Conservation (phyloP, 2,329 filamentous ascomycete genomes). For the Fusarium hainanense region DNA sequence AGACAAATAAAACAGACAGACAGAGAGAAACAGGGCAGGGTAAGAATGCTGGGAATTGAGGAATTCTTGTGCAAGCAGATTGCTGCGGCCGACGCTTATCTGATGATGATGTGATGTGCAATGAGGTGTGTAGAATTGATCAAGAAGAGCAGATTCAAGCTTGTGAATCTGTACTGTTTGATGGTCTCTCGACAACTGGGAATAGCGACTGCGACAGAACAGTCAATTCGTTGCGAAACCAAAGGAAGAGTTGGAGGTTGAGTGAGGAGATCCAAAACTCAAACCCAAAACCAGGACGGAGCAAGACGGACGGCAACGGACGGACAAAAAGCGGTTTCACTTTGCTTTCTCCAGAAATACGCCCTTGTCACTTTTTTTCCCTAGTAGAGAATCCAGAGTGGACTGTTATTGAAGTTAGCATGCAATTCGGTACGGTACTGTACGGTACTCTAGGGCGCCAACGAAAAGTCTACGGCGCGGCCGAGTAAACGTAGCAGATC, state of each 20-base stretch:
- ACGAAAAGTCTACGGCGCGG: conserved; percentile 43
- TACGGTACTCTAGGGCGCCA: conserved; percentile 30
- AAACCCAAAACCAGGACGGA: conserved; percentile 20
- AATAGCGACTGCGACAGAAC: conserved; percentile 6
- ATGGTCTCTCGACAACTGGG: not conserved
- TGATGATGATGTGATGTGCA: conserved; percentile 11
- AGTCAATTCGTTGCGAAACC: conserved; percentile 24
- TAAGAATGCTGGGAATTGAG: conserved; percentile 25
- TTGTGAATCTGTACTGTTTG: conserved; percentile 1
- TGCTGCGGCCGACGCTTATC: conserved; percentile 25
- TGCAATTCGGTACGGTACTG: conserved; percentile 13
- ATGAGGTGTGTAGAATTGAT: conserved; percentile 10
- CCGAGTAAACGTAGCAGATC: conserved; percentile 41
- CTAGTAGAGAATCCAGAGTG: conserved; percentile 23
- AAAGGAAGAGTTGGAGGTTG: conserved; percentile 16
- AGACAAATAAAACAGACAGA: conserved; percentile 9
- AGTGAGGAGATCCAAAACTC: conserved; percentile 15
- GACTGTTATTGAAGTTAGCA: conserved; percentile 29
- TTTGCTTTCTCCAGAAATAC: conserved; percentile 27
- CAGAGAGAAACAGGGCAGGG: conserved; percentile 15
- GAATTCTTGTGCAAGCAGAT: conserved; percentile 26
- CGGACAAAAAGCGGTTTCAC: conserved; percentile 35
- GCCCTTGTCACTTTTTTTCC: conserved; percentile 25
- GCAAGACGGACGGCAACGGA: conserved; percentile 31
- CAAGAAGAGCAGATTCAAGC: not conserved